phyloP scores from a whole-genome alignment of 2,329 filamentous ascomycete genomes.

The Cyphellophora attinorum region DNA sequence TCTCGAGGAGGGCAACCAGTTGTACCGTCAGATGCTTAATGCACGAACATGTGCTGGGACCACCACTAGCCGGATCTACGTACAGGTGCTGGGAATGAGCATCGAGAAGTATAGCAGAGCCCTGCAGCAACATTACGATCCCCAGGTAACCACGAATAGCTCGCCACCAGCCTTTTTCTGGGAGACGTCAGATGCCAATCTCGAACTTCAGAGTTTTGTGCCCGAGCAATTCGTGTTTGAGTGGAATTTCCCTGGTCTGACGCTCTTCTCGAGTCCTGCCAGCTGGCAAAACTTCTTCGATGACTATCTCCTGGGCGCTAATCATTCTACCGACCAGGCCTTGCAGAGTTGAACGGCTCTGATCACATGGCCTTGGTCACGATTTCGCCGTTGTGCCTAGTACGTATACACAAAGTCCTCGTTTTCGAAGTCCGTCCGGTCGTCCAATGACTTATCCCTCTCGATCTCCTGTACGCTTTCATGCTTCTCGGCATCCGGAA shows the following conservation, averaged over 20 bases:
- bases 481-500: slow-evolving; percentile 18
- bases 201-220: slow-evolving; percentile 43
- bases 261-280: slow-evolving; percentile 39
- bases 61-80: slow-evolving; percentile 37
- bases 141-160: slow-evolving; percentile 1
- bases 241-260: slow-evolving; percentile 48
- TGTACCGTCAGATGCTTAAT: slow-evolving; percentile 34
- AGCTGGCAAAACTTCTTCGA: slow-evolving; percentile 40
- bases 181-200: slow-evolving; percentile 25
- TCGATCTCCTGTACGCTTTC: slow-evolving; percentile 19
- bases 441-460: slow-evolving; percentile 21
- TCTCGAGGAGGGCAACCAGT: slow-evolving; percentile 32
- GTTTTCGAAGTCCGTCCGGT: slow-evolving; percentile 23
- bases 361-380: no score
- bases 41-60: slow-evolving; percentile 23
- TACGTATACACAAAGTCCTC: slow-evolving; percentile 23
- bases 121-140: slow-evolving; percentile 26
- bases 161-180: slow-evolving; percentile 22
- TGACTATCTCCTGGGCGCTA: slow-evolving; percentile 27
- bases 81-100: slow-evolving; percentile 39
- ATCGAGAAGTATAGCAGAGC: slow-evolving; percentile 42
- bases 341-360: no score
- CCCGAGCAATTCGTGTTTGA: slow-evolving; percentile 49
- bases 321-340: no score
- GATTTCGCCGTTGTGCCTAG: no score